These are phyloP conservation scores for Diaporthe aspalathi DNA, from an alignment of 2,329 filamentous ascomycete species.

Conservation along the genomic window DNA sequence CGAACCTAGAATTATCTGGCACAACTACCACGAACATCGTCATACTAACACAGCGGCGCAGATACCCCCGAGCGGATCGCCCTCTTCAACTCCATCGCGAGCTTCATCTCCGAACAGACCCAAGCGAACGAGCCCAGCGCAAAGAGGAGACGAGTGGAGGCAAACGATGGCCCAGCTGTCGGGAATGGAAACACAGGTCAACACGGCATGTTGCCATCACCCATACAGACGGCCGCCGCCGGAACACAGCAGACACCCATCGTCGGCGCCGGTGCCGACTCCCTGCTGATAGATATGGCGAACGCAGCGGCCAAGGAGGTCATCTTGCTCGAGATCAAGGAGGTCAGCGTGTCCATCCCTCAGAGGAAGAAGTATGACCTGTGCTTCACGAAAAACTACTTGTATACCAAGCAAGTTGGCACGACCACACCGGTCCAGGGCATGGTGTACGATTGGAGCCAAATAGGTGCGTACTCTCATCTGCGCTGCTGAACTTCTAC, in stretches of 20 bases:
- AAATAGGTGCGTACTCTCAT: conserved; percentile 70
- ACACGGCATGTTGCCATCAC: conserved; percentile 30
- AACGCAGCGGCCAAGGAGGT: conserved; percentile 59
- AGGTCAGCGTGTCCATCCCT: conserved; percentile 74
- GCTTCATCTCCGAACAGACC: conserved; percentile 37
- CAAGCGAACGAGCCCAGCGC: conserved; percentile 34
- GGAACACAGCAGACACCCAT: conserved; percentile 15
- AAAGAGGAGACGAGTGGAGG: conserved; percentile 38
- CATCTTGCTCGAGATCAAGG: conserved; percentile 70
- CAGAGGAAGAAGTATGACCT: conserved; percentile 76
- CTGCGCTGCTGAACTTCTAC: not conserved
- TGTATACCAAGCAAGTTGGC: conserved; percentile 67
- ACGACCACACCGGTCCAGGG: conserved; percentile 63
- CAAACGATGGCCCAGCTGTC: not conserved
- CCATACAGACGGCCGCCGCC: conserved; percentile 16
- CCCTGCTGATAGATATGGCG: conserved; percentile 38
- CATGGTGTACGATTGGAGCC: conserved; percentile 69
- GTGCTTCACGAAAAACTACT: conserved; percentile 68
- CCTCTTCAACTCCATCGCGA: conserved; percentile 63
- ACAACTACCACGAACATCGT: accelerated
- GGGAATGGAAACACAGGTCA: conserved; percentile 25
- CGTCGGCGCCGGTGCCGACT: conserved; percentile 39
- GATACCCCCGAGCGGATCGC: conserved; percentile 62
- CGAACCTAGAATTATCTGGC: not conserved
- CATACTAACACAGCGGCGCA: conserved; percentile 42